Conservation (phyloP, 495 filamentous ascomycete genomes). For the Penicillium taxi region DNA sequence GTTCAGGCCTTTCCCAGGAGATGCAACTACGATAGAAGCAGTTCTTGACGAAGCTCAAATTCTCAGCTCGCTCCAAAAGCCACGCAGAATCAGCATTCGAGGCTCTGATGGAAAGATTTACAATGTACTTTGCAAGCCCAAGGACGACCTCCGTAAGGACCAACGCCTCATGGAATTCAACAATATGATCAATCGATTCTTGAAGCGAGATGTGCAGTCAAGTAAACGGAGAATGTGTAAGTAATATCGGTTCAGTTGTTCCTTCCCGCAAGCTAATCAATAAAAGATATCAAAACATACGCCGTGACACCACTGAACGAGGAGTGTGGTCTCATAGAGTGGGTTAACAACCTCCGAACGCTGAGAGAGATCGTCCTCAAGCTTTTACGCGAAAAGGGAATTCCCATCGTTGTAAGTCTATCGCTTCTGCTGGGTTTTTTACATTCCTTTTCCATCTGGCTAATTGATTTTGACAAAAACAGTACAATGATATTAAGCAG, state of each 20-base stretch:
- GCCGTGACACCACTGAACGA: conserved; percentile 94
- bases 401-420: conserved; percentile 45
- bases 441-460: neutral
- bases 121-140: conserved; percentile 89
- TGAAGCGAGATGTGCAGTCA: conserved; percentile 84
- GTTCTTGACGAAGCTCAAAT: conserved; percentile 82
- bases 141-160: conserved; percentile 94
- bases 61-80: conserved; percentile 85
- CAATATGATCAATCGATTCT: conserved; percentile 87
- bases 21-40: conserved; percentile 51
- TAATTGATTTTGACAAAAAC: conserved; percentile 7
- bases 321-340: conserved; percentile 96
- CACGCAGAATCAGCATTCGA: conserved; percentile 78
- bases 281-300: conserved; percentile 82
- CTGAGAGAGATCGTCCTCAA: conserved; percentile 83
- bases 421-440: neutral
- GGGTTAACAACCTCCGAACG: conserved; percentile 94
- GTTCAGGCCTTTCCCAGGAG: conserved; percentile 75
- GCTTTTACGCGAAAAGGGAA: conserved; percentile 62
- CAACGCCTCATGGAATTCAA: conserved; percentile 99
- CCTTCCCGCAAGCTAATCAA: neutral
- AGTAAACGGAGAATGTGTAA: conserved; percentile 69
- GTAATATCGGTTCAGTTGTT: conserved; percentile 8
- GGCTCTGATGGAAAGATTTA: conserved; percentile 86
- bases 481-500: conserved; percentile 52